Percentiles rank a stretch among this genome's conserved stretches.
These are phyloP conservation scores for Camellia oleifera DNA, from an alignment of 179 eudicot species.

Conservation along the genomic window DNA sequence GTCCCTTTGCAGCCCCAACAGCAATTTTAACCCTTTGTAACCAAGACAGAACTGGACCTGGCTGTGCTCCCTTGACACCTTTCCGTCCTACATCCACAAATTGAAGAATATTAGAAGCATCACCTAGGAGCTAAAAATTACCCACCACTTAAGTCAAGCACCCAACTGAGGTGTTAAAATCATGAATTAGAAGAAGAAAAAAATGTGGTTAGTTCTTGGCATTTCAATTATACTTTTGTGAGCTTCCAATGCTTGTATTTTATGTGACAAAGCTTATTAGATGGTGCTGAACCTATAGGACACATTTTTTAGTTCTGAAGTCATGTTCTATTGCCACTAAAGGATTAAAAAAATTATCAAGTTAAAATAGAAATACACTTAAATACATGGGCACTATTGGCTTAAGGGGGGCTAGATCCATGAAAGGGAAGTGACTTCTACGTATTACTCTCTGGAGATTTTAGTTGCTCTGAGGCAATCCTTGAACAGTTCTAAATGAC, in stretches of 20 bases:
- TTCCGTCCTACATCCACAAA: conserved; percentile 47
- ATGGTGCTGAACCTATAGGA: not conserved
- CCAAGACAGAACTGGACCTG: conserved; percentile 83
- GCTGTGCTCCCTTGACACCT: conserved; percentile 91
- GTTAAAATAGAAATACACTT: not conserved
- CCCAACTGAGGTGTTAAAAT: not conserved
- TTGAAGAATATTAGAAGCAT: not conserved
- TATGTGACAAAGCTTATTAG: not conserved
- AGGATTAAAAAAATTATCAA: not conserved
- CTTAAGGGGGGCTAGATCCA: not conserved
- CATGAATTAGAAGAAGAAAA: not conserved
- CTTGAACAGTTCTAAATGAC: not conserved
- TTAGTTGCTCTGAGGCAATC: not conserved
- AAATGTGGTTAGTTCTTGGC: not conserved
- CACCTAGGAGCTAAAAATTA: not conserved
- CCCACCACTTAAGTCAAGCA: not conserved
- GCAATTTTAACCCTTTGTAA: conserved; percentile 87
- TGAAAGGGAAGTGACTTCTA: not conserved
- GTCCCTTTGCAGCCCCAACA: conserved; percentile 84
- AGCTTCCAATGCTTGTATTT: not conserved
- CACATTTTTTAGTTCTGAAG: not conserved
- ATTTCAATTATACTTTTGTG: not conserved
- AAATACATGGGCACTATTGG: not conserved
- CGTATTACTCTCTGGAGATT: not conserved
- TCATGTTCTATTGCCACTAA: not conserved